A percentile compares a stretch with the other conserved stretches of the same genome.
phyloP scores from a whole-genome alignment of 768 basidiomycete genomes.

The Fomitopsis serialis region DNA sequence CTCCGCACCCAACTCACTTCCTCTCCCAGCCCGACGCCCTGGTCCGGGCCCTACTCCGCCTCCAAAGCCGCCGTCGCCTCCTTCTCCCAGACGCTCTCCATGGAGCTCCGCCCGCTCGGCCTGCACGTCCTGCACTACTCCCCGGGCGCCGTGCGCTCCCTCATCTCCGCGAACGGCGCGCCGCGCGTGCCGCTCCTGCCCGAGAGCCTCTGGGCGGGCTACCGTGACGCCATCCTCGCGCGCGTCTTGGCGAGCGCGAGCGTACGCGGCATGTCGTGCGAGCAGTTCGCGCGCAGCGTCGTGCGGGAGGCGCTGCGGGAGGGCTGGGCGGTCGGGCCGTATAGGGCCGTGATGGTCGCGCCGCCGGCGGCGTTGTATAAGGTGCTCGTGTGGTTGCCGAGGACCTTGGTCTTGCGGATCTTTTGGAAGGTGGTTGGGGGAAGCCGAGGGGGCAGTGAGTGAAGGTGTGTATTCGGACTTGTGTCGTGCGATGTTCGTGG shows the following conservation, averaged over 20 bases:
- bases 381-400: too few species aligned
- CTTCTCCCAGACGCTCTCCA: conserved; percentile 58
- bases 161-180: conserved; percentile 41
- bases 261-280: too few species aligned
- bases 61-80: conserved; percentile 55
- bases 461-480: too few species aligned
- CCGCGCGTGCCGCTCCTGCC: conserved; percentile 38
- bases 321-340: too few species aligned
- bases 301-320: too few species aligned
- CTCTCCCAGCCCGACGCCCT: conserved; percentile 53
- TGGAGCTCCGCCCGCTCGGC: conserved; percentile 72
- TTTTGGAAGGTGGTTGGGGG: too few species aligned
- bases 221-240: conserved; percentile 43
- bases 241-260: conserved; percentile 30
- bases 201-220: conserved; percentile 49
- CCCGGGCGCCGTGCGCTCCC: conserved; percentile 61
- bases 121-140: conserved; percentile 66
- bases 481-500: too few species aligned
- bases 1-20: not conserved
- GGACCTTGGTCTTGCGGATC: too few species aligned
- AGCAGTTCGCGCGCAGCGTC: too few species aligned
- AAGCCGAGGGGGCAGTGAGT: too few species aligned
- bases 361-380: too few species aligned
- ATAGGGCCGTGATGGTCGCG: too few species aligned
- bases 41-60: conserved; percentile 57